Evolutionary conservation across 2,329 filamentous ascomycete genomes (phyloP).

Genomic region (Aaosphaeria pasadenensis): DNA sequence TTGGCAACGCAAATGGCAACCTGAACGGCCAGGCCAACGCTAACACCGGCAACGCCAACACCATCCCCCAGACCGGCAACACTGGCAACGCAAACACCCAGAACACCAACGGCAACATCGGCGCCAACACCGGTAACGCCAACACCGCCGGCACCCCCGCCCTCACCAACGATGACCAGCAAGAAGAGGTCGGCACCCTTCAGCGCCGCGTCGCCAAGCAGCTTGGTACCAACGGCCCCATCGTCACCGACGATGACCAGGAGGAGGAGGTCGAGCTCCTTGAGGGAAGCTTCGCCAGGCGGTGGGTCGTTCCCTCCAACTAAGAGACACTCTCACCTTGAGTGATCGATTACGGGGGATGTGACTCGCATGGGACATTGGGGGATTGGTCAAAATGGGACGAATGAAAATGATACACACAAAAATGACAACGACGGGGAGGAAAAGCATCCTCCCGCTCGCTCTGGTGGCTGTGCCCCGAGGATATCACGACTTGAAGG

Average conservation of each 20-base stretch:
- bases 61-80: background rate
- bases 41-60: background rate
- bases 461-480: no score
- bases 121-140: background rate
- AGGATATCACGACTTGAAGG: no score
- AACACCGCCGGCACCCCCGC: background rate
- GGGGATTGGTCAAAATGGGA: no score
- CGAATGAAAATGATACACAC: no score
- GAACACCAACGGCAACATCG: background rate
- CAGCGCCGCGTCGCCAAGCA: conserved; percentile 14
- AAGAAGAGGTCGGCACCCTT: background rate
- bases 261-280: conserved; percentile 33
- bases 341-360: no score
- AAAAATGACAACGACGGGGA: no score
- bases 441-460: no score
- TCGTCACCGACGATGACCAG: conserved; percentile 31
- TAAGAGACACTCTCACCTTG: background rate
- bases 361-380: no score
- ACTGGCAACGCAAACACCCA: background rate
- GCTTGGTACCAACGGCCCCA: conserved; percentile 8
- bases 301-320: background rate
- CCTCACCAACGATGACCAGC: background rate
- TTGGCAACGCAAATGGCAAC: background rate
- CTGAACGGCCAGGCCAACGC: background rate
- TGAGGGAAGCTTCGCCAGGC: background rate